phyloP scores from a whole-genome alignment of 352 stramenopile species.

The Phytophthora europaea region DNA sequence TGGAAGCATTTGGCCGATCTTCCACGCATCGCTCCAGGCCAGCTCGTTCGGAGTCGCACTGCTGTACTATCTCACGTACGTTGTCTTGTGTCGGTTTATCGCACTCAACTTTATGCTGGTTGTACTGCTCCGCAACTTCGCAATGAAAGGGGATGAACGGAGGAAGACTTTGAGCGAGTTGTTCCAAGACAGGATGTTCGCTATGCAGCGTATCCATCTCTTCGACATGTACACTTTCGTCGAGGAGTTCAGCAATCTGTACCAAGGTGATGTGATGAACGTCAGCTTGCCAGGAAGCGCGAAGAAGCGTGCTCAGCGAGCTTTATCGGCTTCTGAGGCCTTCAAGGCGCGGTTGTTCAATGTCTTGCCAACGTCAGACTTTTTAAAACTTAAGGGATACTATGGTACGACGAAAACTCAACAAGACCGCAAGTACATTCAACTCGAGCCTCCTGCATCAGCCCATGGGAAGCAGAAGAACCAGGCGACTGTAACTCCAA shows the following conservation, averaged over 20 bases:
- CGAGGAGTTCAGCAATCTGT: conserved; percentile 80
- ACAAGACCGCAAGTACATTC: conserved; percentile 37
- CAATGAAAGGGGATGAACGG: conserved; percentile 88
- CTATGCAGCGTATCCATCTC: conserved; percentile 80
- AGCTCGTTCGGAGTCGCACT: conserved; percentile 66
- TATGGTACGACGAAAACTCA: conserved; percentile 34
- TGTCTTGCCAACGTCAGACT: conserved; percentile 73
- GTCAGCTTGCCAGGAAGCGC: conserved; percentile 70
- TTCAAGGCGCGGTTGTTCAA: conserved; percentile 70
- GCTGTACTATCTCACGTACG: conserved; percentile 80
- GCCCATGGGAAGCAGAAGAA: conserved; percentile 29
- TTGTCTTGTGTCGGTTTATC: conserved; percentile 75
- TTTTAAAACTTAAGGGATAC: conserved; percentile 76
- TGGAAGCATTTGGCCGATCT: conserved; percentile 85
- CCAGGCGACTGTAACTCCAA: conserved; percentile 26
- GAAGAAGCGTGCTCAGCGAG: conserved; percentile 67
- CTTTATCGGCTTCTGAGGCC: conserved; percentile 63
- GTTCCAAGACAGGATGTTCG: conserved; percentile 85
- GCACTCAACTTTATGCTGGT: conserved; percentile 91
- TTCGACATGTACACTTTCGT: conserved; percentile 86
- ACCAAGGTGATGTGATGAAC: conserved; percentile 83
- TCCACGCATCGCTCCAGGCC: conserved; percentile 73
- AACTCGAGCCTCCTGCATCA: conserved; percentile 6
- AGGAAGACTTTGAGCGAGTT: conserved; percentile 73
- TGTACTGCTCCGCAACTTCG: conserved; percentile 85